Conservation (phyloP, 495 filamentous ascomycete species). For the Sphaerosporella brunnea region DNA sequence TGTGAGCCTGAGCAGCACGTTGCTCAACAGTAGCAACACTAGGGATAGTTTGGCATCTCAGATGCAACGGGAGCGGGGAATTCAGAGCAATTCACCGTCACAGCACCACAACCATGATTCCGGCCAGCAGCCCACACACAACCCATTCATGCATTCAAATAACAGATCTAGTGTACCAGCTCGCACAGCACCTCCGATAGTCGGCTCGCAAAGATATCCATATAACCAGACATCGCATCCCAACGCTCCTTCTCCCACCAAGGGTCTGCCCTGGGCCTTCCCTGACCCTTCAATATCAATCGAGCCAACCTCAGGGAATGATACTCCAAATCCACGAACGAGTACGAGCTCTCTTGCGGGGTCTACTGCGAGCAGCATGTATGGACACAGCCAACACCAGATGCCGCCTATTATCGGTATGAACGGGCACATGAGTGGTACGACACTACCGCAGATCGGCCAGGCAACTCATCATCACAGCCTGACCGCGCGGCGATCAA, state of each 20-base stretch:
- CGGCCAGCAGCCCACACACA: background rate
- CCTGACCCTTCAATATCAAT: constrained; percentile 26
- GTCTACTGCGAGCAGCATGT: constrained; percentile 23
- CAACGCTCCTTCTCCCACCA: constrained; percentile 25
- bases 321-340: constrained; percentile 15
- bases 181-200: constrained; percentile 23
- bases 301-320: constrained; percentile 15
- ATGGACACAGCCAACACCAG: constrained; percentile 9
- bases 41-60: constrained; percentile 7
- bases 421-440: background rate
- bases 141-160: background rate
- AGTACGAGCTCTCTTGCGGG: constrained; percentile 20
- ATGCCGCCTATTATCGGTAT: constrained; percentile 4
- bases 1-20: constrained; percentile 24
- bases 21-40: constrained; percentile 11
- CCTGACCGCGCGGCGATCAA: background rate
- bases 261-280: constrained; percentile 26
- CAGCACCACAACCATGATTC: constrained; percentile 1
- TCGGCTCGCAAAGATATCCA: constrained; percentile 20
- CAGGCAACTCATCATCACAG: constrained; percentile 1
- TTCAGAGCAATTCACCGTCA: constrained; percentile 23
- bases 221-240: constrained; percentile 23
- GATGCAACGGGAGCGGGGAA: constrained; percentile 22
- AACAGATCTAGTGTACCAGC: constrained; percentile 1
- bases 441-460: constrained; percentile 1